Evolutionary conservation across 2,329 filamentous ascomycete species (phyloP), one percentile per base, ranked within the genome.

Genomic region (Pezicula radicicola): DNA sequence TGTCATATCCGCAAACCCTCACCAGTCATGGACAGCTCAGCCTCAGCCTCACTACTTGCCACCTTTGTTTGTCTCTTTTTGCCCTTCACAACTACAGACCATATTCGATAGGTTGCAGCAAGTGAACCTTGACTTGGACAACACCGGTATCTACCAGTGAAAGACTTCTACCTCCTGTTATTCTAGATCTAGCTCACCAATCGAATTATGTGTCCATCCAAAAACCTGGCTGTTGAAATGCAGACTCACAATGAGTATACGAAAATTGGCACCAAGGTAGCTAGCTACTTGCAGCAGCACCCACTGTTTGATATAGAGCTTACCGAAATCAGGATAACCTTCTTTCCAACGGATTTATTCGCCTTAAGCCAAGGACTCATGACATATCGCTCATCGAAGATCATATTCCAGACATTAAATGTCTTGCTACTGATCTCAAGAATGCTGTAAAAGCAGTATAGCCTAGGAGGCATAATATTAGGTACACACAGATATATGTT

Each of bases 401-500:
- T 4, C 48, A 48, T 40, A 49, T 51, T 19, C 42, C 44, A 4
- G 21, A 37, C 7, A 54, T 54, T 21, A n/a, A 35, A n/a, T n/a
- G 44, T 13, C 15, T 54, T 2, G 48, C 35, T 2, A 33, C 48
- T 6, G 44, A 51, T 36, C 49, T 54, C 9, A 16, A 54, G n/a
- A 21, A 30, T 4, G 25, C 37, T 2, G 52, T 54, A 6, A 21
- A 54, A n/a, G 52, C 52, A 10, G 33, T 41, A 25, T 56, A 49
- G 55, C 41, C 52, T 1, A 44, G n/a, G 36, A 19, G 46, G 10
- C 54, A 40, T 40, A 8, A 40, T 40, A 40, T 40, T 12, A 18
- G 54, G 15, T 49, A 55, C 28, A 36, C 49, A 12, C 8, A 46
- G 15, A 51, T 49, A 7, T 39, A 50, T 3, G 55, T 51, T 15